phyloP scores from a whole-genome alignment of 2,329 filamentous ascomycete species.

The Pseudogymnoascus sp. region DNA sequence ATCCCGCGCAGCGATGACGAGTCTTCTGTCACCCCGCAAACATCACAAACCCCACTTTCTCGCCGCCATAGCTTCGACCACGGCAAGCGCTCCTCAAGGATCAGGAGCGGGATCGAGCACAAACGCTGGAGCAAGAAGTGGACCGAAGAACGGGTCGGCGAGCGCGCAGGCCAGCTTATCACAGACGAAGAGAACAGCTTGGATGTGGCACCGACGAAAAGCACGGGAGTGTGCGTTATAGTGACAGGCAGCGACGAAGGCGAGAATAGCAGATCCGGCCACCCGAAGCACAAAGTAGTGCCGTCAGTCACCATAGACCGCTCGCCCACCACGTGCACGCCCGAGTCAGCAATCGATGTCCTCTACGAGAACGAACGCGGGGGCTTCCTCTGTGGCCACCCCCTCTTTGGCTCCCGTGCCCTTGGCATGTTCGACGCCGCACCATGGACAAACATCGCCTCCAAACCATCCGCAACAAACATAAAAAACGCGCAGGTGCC shows the following conservation, averaged over 20 bases:
- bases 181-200: background rate
- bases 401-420: conserved; percentile 81
- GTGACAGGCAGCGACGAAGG: background rate
- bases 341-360: conserved; percentile 64
- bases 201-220: background rate
- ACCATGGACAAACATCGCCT: conserved; percentile 71
- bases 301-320: background rate
- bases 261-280: background rate
- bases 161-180: background rate
- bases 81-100: background rate
- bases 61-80: conserved; percentile 4
- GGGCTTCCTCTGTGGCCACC: conserved; percentile 78
- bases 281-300: background rate
- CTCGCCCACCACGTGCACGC: conserved; percentile 24
- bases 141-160: background rate
- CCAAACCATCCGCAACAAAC: conserved; percentile 53
- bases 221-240: background rate
- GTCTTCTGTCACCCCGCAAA: background rate
- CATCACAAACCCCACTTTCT: conserved; percentile 1
- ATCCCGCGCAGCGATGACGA: background rate
- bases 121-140: conserved; percentile 8
- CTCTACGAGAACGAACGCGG: conserved; percentile 95
- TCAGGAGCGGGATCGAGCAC: background rate
- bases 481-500: conserved; percentile 87
- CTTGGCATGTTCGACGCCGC: conserved; percentile 79